These are phyloP conservation scores for Hamamelis virginiana DNA, from an alignment of 164 flowering plant genomes.

Conservation along the genomic window DNA sequence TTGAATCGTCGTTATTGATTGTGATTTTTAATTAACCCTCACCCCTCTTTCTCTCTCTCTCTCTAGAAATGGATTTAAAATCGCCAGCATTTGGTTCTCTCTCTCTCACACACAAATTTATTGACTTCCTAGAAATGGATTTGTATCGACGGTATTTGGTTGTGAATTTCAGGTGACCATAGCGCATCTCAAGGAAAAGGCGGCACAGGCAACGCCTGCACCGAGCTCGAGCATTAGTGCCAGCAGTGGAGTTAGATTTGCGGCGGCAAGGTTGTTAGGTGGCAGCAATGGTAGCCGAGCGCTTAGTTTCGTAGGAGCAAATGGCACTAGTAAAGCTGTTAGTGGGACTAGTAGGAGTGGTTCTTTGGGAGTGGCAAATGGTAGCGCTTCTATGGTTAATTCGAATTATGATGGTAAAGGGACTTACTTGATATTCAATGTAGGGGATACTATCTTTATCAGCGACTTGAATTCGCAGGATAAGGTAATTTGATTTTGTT, in stretches of 20 bases:
- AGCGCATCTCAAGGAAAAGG: conserved; percentile 86
- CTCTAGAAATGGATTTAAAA: too few relatives aligned
- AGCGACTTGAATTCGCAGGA: conserved; percentile 89
- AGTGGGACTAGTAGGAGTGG: conserved; percentile 54
- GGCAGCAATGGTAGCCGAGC: conserved; percentile 82
- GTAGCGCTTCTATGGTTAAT: conserved; percentile 35
- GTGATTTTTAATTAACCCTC: background rate
- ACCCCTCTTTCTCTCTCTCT: too few relatives aligned
- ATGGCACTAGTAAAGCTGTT: conserved; percentile 64
- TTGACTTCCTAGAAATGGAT: background rate
- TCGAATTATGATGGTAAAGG: conserved; percentile 94
- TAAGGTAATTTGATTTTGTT: conserved; percentile 53
- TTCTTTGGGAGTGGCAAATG: conserved; percentile 52
- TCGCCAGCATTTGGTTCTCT: too few relatives aligned
- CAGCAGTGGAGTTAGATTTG: conserved; percentile 70
- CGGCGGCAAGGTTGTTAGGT: conserved; percentile 81
- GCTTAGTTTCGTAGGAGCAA: conserved; percentile 86
- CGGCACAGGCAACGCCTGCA: conserved; percentile 46
- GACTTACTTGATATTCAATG: conserved; percentile 83
- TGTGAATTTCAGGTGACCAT: conserved; percentile 57
- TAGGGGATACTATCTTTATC: conserved; percentile 82
- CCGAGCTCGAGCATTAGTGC: conserved; percentile 54
- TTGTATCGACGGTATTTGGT: background rate
- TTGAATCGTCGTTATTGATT: background rate
- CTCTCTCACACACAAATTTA: too few relatives aligned